A percentile compares a stretch with the other conserved stretches of the same genome.
phyloP scores from a whole-genome alignment of 2,329 filamentous ascomycete genomes.

The Exophiala oligosperma region DNA sequence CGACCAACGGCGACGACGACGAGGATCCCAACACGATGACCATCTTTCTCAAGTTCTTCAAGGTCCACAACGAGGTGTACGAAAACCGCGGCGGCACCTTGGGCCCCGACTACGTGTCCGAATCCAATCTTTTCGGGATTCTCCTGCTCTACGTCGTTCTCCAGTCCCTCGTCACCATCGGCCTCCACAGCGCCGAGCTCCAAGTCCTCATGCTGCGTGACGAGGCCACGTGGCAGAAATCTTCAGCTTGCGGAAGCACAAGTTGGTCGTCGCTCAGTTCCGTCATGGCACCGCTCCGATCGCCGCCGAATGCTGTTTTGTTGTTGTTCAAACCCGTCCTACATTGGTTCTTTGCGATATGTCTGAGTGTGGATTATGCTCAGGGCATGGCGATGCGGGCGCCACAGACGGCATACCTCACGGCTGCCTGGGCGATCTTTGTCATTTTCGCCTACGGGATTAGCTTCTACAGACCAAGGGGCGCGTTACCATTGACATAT shows the following conservation, averaged over 20 bases:
- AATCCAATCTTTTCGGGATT: neutral
- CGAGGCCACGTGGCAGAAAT: conserved; percentile 15
- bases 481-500: conserved; percentile 1
- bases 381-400: conserved; percentile 2
- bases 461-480: conserved; percentile 1
- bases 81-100: neutral
- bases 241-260: too few relatives aligned
- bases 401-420: conserved; percentile 6
- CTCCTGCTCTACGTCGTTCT: conserved; percentile 32
- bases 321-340: conserved; percentile 18
- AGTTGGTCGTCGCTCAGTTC: neutral
- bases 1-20: too few relatives aligned
- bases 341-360: conserved; percentile 25
- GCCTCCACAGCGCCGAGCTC: conserved; percentile 24
- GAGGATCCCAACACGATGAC: too few relatives aligned
- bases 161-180: conserved; percentile 29
- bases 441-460: neutral
- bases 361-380: conserved; percentile 5
- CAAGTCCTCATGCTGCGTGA: conserved; percentile 23
- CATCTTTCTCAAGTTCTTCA: too few relatives aligned
- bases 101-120: neutral
- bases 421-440: neutral
- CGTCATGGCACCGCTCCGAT: conserved; percentile 8
- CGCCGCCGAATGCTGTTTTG: conserved; percentile 12
- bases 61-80: neutral